Evolutionary conservation across 208 protist genomes (phyloP).

Genomic region (Balamuthia mandrillaris): DNA sequence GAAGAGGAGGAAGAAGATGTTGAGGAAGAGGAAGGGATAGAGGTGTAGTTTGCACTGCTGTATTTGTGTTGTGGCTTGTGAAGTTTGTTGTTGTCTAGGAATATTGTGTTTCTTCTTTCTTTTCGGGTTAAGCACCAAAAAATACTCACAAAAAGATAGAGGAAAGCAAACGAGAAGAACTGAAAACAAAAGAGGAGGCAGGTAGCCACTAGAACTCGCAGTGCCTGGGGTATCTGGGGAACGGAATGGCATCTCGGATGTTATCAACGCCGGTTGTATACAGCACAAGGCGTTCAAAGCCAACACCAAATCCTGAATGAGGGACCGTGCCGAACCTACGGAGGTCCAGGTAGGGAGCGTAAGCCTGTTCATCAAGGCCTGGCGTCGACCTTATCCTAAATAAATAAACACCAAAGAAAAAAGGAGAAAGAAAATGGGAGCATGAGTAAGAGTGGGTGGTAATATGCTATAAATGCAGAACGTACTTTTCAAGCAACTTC

Average conservation of each 20-base stretch:
- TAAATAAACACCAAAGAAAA: no score
- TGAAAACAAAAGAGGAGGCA: no score
- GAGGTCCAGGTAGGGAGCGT: conserved; percentile 69
- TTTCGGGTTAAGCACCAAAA: no score
- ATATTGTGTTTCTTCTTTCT: no score
- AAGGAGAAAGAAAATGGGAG: not conserved
- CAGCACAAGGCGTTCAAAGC: conserved; percentile 65
- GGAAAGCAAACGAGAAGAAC: no score
- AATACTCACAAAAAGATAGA: no score
- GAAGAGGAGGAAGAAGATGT: no score
- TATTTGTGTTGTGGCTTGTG: no score
- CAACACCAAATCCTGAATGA: conserved; percentile 75
- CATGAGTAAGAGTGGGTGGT: not conserved
- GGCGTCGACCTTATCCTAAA: not conserved
- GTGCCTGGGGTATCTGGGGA: conserved; percentile 53
- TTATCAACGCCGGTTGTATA: conserved; percentile 57
- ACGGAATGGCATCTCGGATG: conserved; percentile 66
- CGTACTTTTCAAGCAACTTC: not conserved
- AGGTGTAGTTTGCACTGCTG: no score
- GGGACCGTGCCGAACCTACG: conserved; percentile 67
- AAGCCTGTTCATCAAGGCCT: not conserved
- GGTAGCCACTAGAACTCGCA: conserved; percentile 45
- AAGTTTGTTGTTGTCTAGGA: no score
- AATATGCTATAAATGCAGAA: no score
- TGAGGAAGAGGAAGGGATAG: no score